phyloP scores from a whole-genome alignment of 2,329 filamentous ascomycete species.

The Penicillium psychrosexuale region DNA sequence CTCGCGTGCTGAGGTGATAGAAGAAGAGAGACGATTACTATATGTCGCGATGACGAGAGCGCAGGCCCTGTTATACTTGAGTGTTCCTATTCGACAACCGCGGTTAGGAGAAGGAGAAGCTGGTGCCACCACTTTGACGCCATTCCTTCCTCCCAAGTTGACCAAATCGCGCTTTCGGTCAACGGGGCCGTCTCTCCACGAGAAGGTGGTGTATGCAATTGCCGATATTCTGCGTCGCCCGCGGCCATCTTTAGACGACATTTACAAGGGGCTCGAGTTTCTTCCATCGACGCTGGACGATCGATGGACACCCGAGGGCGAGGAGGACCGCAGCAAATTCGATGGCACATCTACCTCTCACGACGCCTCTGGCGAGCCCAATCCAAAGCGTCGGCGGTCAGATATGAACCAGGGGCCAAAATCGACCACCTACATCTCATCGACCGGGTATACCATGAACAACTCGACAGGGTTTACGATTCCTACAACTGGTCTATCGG shows the following conservation, averaged over 20 bases:
- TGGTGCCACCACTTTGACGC: constrained; percentile 64
- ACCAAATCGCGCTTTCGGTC: constrained; percentile 55
- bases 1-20: constrained; percentile 74
- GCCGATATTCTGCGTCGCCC: constrained; percentile 67
- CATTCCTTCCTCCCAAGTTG: constrained; percentile 62
- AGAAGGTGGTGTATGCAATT: constrained; percentile 61
- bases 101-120: constrained; percentile 47
- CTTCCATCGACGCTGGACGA: constrained; percentile 60
- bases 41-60: constrained; percentile 98
- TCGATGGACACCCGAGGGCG: constrained; percentile 63
- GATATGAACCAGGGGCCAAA: constrained; percentile 22
- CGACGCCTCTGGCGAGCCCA: constrained; percentile 20
- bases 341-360: constrained; percentile 26
- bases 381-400: constrained; percentile 29
- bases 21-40: constrained; percentile 82
- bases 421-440: constrained; percentile 33
- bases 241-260: constrained; percentile 55
- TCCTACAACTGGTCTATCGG: constrained; percentile 46
- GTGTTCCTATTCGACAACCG: constrained; percentile 68
- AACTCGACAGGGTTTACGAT: constrained; percentile 40
- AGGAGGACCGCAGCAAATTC: constrained; percentile 43
- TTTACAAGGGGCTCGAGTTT: constrained; percentile 48
- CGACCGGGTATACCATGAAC: constrained; percentile 62
- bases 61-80: constrained; percentile 80
- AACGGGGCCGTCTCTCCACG: constrained; percentile 68